These are phyloP conservation scores for Gossypium stocksii DNA, from an alignment of 345 rosid species.

Conservation along the genomic window DNA sequence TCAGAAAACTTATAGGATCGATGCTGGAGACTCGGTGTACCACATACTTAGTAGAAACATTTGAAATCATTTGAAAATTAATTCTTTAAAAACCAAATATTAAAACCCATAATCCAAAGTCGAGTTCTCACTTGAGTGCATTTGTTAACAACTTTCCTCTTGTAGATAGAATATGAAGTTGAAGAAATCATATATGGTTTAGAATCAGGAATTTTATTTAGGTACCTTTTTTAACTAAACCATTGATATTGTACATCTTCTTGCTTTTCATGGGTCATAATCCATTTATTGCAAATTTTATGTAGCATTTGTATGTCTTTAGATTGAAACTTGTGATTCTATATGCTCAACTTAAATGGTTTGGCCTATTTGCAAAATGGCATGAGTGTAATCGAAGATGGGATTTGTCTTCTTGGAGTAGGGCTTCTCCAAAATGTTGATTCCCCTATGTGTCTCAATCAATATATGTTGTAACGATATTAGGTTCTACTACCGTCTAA, in stretches of 20 bases:
- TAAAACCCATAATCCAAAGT: no score
- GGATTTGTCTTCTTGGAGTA: conserved; percentile 88
- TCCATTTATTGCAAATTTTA: not conserved
- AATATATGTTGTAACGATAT: conserved; percentile 84
- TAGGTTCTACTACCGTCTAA: conserved; percentile 68
- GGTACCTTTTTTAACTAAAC: conserved; percentile 42
- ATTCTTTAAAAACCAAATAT: no score
- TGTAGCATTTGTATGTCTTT: not conserved
- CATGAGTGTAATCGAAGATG: conserved; percentile 95
- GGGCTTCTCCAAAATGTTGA: conserved; percentile 57
- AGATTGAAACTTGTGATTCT: not conserved
- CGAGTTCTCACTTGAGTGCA: not conserved
- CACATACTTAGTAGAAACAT: no score
- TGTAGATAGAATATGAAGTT: conserved; percentile 87
- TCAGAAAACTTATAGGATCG: no score
- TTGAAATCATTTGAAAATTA: no score
- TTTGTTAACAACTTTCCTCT: conserved; percentile 17
- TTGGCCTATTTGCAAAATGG: conserved; percentile 60
- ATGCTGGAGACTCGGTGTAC: no score
- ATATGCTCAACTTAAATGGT: not conserved
- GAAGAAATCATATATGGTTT: conserved; percentile 96
- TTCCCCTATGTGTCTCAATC: conserved; percentile 76
- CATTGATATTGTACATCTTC: not conserved
- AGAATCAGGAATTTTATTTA: conserved; percentile 91
- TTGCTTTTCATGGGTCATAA: not conserved